Base-by-base conservation (phyloP, 805 yeast genomes). In the Scheffersomyces ergatensis region DNA sequence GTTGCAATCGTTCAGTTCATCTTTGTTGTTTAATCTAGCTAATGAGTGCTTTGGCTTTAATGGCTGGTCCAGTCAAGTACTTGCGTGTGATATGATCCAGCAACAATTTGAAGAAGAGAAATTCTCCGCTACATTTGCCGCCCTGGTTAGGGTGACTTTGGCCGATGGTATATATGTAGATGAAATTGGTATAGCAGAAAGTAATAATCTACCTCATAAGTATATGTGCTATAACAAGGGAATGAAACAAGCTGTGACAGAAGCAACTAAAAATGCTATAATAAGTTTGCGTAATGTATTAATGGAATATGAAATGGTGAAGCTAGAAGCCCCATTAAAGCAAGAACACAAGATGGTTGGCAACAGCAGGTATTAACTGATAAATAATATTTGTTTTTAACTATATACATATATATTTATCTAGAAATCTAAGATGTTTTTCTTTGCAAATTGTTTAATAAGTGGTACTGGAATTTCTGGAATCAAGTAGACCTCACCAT, bases 401-500 rank as follows among this genome's bases (percentile, higher is more conserved):
- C 19, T 34, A 34, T 35, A 32, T 33, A 34, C 24, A 36, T 33
- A 30, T 16, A n/a, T n/a, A n/a, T n/a, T 15, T 16, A 11, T 24
- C 43, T 60, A 84, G 55, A 71, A 86, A 51, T 85, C 89, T 48
- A 86, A 67, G 0, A 78, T 69, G 27, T 68, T 68, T 53, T 70
- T 70, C 54, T 62, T 71, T 13, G 87, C 82, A 64, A 87, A 86
- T 7, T 76, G 83, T 33, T 69, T 70, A 44, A 88, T 76, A 11
- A 52, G 62, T 1, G 96, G 96, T 18, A 73, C 70, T 1, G 92
- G 89, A 30, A 84, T 83, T 58, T 82, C 92, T 8, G 86, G 87
- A 25, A 87, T 74, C 46, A 78, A 72, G 53, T 88, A 92, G 9
- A 87, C 77, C 47, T 85, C 82, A 1, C 98, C 98, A 46, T 87